Conservation (phyloP, 257 asterid genomes). For the Plantago elongata region DNA sequence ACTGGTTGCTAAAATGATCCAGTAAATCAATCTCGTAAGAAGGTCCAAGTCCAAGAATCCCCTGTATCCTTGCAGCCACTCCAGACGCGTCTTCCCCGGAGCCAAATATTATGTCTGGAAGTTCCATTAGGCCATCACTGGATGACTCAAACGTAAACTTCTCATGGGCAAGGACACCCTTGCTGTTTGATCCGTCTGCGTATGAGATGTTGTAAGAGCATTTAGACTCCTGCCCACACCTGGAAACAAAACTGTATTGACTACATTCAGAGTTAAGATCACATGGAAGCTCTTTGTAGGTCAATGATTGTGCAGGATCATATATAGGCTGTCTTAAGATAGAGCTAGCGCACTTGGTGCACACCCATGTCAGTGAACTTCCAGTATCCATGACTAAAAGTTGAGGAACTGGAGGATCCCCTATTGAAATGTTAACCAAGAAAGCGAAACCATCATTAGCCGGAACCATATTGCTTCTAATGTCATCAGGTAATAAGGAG, state of each 20-base stretch:
- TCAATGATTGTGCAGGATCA: constrained; percentile 16
- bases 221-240: background rate
- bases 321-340: background rate
- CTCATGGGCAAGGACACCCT: constrained; percentile 15
- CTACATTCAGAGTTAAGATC: background rate
- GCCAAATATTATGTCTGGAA: constrained; percentile 15
- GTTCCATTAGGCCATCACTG: constrained; percentile 4
- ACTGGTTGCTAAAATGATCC: constrained; percentile 9
- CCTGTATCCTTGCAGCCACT: background rate
- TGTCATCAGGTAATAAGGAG: constrained; percentile 1
- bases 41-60: constrained; percentile 21
- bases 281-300: constrained; percentile 11
- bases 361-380: constrained; percentile 24
- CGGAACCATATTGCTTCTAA: constrained; percentile 12
- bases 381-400: constrained; percentile 26
- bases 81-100: background rate
- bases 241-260: background rate
- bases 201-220: constrained; percentile 6
- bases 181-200: background rate
- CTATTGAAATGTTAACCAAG: constrained; percentile 23
- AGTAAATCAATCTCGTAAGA: constrained; percentile 1
- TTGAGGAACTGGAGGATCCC: constrained; percentile 25
- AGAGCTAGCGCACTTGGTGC: background rate
- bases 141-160: constrained; percentile 19
- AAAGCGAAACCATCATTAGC: background rate